phyloP scores from a whole-genome alignment of 768 basidiomycete species.

The Grammothele lineata region DNA sequence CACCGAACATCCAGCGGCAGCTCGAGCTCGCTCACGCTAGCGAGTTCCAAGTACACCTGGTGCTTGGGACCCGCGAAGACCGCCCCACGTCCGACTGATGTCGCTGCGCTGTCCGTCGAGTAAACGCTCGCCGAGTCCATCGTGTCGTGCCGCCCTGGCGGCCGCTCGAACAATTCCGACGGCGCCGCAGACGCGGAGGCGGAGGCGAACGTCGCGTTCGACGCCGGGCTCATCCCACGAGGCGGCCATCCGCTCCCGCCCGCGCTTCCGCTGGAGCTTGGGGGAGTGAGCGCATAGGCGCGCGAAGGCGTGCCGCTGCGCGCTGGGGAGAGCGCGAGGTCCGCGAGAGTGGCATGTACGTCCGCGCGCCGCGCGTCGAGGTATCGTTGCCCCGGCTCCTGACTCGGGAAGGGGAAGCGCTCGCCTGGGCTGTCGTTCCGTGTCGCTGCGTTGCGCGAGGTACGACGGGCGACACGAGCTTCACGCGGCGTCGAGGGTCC shows the following conservation, averaged over 20 bases:
- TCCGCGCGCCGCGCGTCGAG: not conserved
- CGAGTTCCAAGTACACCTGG: not conserved
- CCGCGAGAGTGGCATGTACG: not conserved
- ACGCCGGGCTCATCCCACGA: not conserved
- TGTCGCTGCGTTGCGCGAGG: too few species aligned
- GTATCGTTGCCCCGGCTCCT: not conserved
- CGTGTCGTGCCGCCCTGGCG: not conserved
- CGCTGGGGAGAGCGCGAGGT: not conserved
- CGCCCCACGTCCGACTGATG: not conserved
- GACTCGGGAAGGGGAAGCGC: too few species aligned
- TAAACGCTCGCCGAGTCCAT: constrained; percentile 1
- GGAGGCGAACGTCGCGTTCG: not conserved
- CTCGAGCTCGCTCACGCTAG: not conserved
- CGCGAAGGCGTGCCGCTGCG: too few species aligned
- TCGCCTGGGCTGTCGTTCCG: too few species aligned
- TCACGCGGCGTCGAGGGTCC: too few species aligned
- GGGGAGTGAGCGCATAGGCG: too few species aligned
- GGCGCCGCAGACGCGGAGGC: not conserved
- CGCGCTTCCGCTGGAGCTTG: too few species aligned
- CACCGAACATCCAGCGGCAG: not conserved
- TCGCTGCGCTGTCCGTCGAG: not conserved
- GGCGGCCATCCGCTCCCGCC: too few species aligned
- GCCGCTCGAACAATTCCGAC: constrained; percentile 1
- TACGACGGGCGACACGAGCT: too few species aligned
- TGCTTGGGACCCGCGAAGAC: not conserved